Conservation (phyloP, 805 yeast species). For the Saccharomycopsis oosterbeekiorum region DNA sequence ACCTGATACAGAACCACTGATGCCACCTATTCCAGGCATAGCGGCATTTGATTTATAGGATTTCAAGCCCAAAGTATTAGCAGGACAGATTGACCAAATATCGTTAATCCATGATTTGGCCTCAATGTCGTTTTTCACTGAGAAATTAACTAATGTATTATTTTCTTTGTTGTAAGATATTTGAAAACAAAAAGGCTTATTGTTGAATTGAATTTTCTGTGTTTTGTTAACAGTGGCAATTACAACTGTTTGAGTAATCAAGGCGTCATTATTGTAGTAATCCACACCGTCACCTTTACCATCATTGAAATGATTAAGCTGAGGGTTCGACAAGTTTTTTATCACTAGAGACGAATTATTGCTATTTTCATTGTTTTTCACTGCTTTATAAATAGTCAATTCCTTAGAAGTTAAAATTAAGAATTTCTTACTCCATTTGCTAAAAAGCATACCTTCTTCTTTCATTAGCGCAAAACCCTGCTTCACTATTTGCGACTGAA, state of each 20-base stretch:
- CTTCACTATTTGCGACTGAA: conserved; percentile 14
- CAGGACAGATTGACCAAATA: conserved; percentile 18
- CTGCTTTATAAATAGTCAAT: conserved; percentile 16
- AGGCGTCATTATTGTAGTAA: conserved; percentile 16
- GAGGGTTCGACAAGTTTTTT: conserved; percentile 17
- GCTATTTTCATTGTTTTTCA: conserved; percentile 10
- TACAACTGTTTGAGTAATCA: conserved; percentile 7
- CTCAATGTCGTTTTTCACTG: conserved; percentile 17
- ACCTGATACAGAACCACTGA: conserved; percentile 47
- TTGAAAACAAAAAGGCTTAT: conserved; percentile 22
- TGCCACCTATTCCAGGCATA: neutral
- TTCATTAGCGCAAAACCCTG: conserved; percentile 18
- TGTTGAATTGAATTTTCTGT: conserved; percentile 25
- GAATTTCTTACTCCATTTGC: conserved; percentile 19
- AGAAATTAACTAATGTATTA: conserved; percentile 1
- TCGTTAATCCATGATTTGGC: conserved; percentile 17
- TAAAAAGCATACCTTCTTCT: conserved; percentile 19
- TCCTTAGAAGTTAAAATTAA: conserved; percentile 16
- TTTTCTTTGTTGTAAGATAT: conserved; percentile 12
- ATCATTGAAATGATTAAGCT: conserved; percentile 15
- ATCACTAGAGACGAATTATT: conserved; percentile 10
- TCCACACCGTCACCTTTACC: conserved; percentile 20
- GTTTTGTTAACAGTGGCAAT: conserved; percentile 6
- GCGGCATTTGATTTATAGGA: neutral
- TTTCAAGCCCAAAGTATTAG: conserved; percentile 17